Evolutionary conservation across 2,329 filamentous ascomycete genomes (phyloP).

Genomic region (Epichloe aotearoae): DNA sequence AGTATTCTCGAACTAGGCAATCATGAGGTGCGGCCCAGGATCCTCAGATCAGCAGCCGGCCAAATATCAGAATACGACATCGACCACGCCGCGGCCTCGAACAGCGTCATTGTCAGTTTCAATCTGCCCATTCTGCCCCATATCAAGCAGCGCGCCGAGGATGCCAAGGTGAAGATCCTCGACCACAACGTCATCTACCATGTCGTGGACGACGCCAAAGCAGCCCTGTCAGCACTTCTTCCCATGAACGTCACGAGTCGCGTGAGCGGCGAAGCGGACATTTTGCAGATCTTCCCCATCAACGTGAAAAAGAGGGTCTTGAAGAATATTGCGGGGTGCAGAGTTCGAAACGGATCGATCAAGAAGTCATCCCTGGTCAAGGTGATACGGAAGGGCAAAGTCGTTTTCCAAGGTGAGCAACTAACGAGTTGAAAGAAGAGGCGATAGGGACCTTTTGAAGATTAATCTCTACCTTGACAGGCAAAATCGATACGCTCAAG

Average conservation of each 20-base stretch:
- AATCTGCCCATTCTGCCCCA: slow-evolving; percentile 57
- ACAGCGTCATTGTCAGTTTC: slow-evolving; percentile 73
- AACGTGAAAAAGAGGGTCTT: slow-evolving; percentile 58
- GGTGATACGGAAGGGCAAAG: slow-evolving; percentile 56
- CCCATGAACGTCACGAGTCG: slow-evolving; percentile 51
- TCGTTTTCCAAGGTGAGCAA: slow-evolving; percentile 66
- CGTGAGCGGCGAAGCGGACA: slow-evolving; percentile 78
- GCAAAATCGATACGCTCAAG: slow-evolving; percentile 68
- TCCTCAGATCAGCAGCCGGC: slow-evolving; percentile 69
- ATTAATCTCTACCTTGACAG: slow-evolving; percentile 29
- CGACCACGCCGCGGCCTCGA: slow-evolving; percentile 68
- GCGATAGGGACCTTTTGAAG: neutral
- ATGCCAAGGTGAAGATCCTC: slow-evolving; percentile 61
- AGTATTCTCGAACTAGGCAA: slow-evolving; percentile 69
- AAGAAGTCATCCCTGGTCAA: slow-evolving; percentile 50
- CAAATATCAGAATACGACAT: slow-evolving; percentile 75
- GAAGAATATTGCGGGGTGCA: slow-evolving; percentile 74
- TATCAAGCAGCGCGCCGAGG: slow-evolving; percentile 56
- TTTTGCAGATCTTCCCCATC: slow-evolving; percentile 73
- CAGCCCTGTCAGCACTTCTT: slow-evolving; percentile 55
- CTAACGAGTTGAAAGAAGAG: too few species aligned
- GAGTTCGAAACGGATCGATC: slow-evolving; percentile 69
- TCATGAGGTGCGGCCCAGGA: slow-evolving; percentile 63
- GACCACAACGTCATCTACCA: slow-evolving; percentile 82
- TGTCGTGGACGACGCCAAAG: slow-evolving; percentile 59